Base-by-base conservation (phyloP, 78 protist genomes). In the Emiliania huxleyi region DNA sequence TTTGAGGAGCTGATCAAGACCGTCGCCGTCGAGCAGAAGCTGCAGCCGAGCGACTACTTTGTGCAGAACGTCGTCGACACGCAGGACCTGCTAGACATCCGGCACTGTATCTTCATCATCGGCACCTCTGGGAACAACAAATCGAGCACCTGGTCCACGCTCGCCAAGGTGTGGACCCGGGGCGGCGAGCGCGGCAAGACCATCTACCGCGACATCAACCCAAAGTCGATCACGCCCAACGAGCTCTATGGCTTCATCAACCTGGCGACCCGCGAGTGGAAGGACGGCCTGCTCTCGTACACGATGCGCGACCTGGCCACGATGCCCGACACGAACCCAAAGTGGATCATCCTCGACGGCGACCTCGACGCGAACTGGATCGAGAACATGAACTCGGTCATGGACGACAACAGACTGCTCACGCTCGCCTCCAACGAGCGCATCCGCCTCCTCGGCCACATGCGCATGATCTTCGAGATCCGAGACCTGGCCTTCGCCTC, bases 361-460 rank as follows among this genome's bases (percentile, higher is more conserved):
- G 96, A 95, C 79, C 88, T 95, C 69, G 96, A 95, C 56, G 91
- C 96, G 33, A 90, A 73, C 89, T 93, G 95, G 95, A 91, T 95
- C 48, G 97, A 95, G 84, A 91, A 94, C 71, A 69, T 95, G 93
- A 94, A 94, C 87, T 56, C 95, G 37, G 95, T 94, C 43, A 91
- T 94, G 97, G 97, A 95, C 83, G 97, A 95, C 79, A 95, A 95
- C 95, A 93, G 94, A 62, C 77, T 95, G 25, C 95, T 95, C 38
- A 95, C 97, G 37, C 92, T 95, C 71, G 97, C 97, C 11, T 95
- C 96, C 42, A 96, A 96, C 92, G 98, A 97, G 93, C 96, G 98
- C 71, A 95, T 97, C 49, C 95, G 95, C 26, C 89, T 97, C 62
- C 91, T 88, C 75, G 55, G 95, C 19, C n/a, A 83, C 93, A 96